Evolutionary conservation across 768 basidiomycete species (phyloP).

Genomic region (Dioszegia aurantiaca): DNA sequence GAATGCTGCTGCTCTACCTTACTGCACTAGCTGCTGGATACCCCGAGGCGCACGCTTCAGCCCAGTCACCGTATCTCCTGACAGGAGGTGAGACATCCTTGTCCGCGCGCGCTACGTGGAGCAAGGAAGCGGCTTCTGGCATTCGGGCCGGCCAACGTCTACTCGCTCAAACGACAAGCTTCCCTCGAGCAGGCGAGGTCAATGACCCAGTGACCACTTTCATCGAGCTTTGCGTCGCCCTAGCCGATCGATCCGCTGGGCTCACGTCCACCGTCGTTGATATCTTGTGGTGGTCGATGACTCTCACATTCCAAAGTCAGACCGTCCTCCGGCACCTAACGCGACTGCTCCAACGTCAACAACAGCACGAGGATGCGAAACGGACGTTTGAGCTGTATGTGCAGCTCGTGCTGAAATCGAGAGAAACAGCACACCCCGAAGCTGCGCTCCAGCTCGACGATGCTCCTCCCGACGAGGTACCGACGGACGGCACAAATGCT

Average conservation of each 20-base stretch:
- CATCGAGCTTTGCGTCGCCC: slow-evolving; percentile 57
- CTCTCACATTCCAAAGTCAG: slow-evolving; percentile 88
- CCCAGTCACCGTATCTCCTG: slow-evolving; percentile 31
- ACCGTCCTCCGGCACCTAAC: slow-evolving; percentile 80
- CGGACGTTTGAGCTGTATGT: slow-evolving; percentile 77
- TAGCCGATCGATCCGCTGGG: slow-evolving; percentile 18
- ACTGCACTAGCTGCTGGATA: slow-evolving; percentile 60
- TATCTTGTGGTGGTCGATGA: slow-evolving; percentile 93
- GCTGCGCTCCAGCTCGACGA: slow-evolving; percentile 46
- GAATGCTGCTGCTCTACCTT: slow-evolving; percentile 68
- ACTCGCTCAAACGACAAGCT: slow-evolving; percentile 66
- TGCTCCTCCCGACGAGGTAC: slow-evolving; percentile 18
- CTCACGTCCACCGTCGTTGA: slow-evolving; percentile 28
- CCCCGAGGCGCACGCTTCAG: slow-evolving; percentile 24
- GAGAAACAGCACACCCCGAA: slow-evolving; percentile 59
- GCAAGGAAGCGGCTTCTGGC: slow-evolving; percentile 64
- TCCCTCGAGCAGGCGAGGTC: slow-evolving; percentile 75
- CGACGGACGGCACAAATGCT: not conserved
- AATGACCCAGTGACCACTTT: slow-evolving; percentile 80
- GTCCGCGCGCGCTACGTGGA: slow-evolving; percentile 56
- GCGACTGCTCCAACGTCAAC: slow-evolving; percentile 64
- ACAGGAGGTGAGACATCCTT: slow-evolving; percentile 19
- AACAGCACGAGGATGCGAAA: slow-evolving; percentile 52
- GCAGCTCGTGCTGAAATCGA: slow-evolving; percentile 77
- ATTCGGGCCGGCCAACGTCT: slow-evolving; percentile 70